These are phyloP conservation scores for Botrytis fabae DNA, from an alignment of 2,329 filamentous ascomycete genomes.

Conservation along the genomic window DNA sequence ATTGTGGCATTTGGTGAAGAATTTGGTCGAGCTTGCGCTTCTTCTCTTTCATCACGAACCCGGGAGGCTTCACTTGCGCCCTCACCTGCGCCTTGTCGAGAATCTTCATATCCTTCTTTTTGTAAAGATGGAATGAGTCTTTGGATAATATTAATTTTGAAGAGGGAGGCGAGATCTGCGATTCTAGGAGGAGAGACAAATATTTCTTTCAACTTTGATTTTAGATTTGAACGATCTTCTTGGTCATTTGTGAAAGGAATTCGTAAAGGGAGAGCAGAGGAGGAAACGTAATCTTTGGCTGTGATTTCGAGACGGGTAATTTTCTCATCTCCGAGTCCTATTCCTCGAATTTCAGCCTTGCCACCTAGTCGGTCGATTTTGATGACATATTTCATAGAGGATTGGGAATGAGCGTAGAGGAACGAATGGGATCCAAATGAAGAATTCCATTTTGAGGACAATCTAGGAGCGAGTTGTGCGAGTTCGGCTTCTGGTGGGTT, in stretches of 20 bases:
- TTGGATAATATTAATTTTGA: constrained; percentile 81
- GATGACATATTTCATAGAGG: constrained; percentile 78
- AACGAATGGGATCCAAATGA: constrained; percentile 72
- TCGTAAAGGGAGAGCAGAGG: constrained; percentile 55
- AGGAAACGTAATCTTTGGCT: constrained; percentile 72
- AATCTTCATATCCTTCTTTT: constrained; percentile 71
- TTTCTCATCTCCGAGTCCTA: constrained; percentile 77
- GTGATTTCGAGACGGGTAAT: constrained; percentile 76
- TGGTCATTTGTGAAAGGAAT: constrained; percentile 50
- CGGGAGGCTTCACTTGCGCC: constrained; percentile 43
- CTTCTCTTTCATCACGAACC: constrained; percentile 46
- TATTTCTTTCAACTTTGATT: constrained; percentile 54
- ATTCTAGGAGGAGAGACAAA: constrained; percentile 76
- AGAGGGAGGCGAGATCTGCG: constrained; percentile 63
- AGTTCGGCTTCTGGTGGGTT: constrained; percentile 54
- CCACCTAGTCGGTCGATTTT: constrained; percentile 79
- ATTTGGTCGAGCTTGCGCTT: constrained; percentile 46
- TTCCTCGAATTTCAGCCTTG: constrained; percentile 80
- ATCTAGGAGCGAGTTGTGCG: constrained; percentile 56
- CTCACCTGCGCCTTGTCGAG: constrained; percentile 34
- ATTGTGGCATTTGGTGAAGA: constrained; percentile 42
- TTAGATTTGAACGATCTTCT: constrained; percentile 54
- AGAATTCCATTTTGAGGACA: constrained; percentile 80
- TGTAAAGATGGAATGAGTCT: constrained; percentile 75
- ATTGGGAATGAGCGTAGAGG: constrained; percentile 83